Conservation (phyloP, 1,284 basidiomycete species). For the Naganishia sp. region DNA sequence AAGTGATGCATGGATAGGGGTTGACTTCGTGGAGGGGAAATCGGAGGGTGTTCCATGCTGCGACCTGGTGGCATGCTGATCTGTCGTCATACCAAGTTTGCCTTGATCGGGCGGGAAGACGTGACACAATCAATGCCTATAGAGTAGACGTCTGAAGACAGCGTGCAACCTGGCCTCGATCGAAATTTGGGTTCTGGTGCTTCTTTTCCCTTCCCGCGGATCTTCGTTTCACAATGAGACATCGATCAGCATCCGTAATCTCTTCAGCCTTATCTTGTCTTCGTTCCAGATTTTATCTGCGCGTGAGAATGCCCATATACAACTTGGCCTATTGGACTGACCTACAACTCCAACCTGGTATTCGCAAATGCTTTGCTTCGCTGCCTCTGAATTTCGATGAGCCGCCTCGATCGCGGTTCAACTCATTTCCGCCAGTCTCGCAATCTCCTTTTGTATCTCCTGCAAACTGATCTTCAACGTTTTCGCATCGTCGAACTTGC, state of each 20-base stretch:
- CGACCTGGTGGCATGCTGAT: not conserved
- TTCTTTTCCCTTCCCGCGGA: too few relatives aligned
- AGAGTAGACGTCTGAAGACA: not conserved
- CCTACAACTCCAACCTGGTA: not conserved
- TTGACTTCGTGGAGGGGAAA: not conserved
- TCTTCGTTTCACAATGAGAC: not conserved
- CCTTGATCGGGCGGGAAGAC: too few relatives aligned
- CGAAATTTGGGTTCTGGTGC: not conserved
- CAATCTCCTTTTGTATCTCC: slow-evolving; percentile 79
- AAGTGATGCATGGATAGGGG: not conserved
- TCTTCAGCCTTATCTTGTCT: not conserved
- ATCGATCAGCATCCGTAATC: not conserved
- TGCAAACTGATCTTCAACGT: slow-evolving; percentile 70
- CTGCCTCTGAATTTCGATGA: not conserved
- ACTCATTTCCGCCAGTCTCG: slow-evolving; percentile 56
- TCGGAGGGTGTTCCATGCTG: not conserved
- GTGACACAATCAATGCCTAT: too few relatives aligned
- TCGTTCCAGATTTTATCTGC: not conserved
- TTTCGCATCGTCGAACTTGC: slow-evolving; percentile 87
- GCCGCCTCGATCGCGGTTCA: not conserved
- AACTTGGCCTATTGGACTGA: not conserved
- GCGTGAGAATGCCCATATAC: not conserved
- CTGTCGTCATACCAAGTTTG: too few relatives aligned
- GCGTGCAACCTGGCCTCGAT: not conserved
- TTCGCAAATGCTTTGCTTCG: not conserved